phyloP scores from a whole-genome alignment of 2,329 filamentous ascomycete genomes.

The Aspergillus cejpii region DNA sequence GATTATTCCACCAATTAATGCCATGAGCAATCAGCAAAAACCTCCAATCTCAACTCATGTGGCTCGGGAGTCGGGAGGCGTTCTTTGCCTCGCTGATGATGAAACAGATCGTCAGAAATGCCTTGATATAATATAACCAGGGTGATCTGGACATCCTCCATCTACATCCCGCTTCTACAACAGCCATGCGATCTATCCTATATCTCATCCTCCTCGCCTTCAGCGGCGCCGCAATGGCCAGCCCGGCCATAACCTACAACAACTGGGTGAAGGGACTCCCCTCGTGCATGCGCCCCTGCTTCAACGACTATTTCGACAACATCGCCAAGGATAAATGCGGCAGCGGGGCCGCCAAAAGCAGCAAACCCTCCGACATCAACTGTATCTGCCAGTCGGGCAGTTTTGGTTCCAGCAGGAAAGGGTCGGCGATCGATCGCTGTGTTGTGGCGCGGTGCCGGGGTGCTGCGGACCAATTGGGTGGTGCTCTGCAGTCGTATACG shows the following conservation, averaged over 20 bases:
- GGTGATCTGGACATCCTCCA: too few relatives aligned
- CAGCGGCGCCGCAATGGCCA: neutral
- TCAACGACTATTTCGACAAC: neutral
- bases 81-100: too few relatives aligned
- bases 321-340: neutral
- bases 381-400: neutral
- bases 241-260: slow-evolving; percentile 22
- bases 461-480: neutral
- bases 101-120: too few relatives aligned
- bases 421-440: neutral
- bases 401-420: neutral
- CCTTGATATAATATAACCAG: too few relatives aligned
- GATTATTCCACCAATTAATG: too few relatives aligned
- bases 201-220: neutral
- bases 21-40: too few relatives aligned
- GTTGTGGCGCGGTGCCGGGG: neutral
- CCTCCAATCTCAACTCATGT: too few relatives aligned
- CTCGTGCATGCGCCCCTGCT: neutral
- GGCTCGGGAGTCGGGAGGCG: too few relatives aligned
- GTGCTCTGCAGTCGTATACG: neutral
- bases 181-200: neutral
- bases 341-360: neutral
- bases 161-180: too few relatives aligned
- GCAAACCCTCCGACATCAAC: neutral
- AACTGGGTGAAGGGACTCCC: slow-evolving; percentile 39